Evolutionary conservation across 2,329 filamentous ascomycete species (phyloP), one percentile per base, ranked within the genome.

Genomic region (Shiraia sp.): DNA sequence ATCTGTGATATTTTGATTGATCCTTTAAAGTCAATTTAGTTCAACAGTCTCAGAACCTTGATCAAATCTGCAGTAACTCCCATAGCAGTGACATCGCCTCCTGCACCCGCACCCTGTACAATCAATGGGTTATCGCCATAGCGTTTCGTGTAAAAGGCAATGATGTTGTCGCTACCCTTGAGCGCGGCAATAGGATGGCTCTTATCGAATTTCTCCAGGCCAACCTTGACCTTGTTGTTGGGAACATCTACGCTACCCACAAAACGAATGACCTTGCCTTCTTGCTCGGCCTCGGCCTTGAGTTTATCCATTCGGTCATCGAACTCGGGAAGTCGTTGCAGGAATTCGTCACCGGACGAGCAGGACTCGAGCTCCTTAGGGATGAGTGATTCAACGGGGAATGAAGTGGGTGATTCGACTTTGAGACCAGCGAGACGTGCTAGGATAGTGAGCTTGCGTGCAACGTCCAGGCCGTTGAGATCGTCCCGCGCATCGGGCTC

Each of bases 111-210:
- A 45, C 93, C 93, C 75, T 97, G 92, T 51, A 99, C 83, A 65
- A 96, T 96, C 50, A 99, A 77, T 30, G 93, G 91, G 72, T 92
- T 95, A 66, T 78, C 80, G 44, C 90, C 90, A 66, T 99, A 99
- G 61, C 93, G 81, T 78, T 95, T 87, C 5, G 93, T 99, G 74
- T 96, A 95, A 78, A 99, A 96, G 77, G 86, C 95, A 67, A 99
- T 96, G 68, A 99, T 95, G 76, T 99, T 99, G 69, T 97, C 93
- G 70, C 91, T 97, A 25, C 93, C 93, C 80, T 96, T 95, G 43
- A 99, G 79, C 33, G 88, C 87, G 10, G 93, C 93, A 73, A 99
- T 96, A 10, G 93, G 88, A 65, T 95, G 90, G 47, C 87, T 88
- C 57, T 82, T 83, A 55, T 95, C 90, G 58, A 78, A 78, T 73